A percentile compares a stretch with the other conserved stretches of the same genome.
Conservation (phyloP, 345 rosid genomes). For the Eucalyptus dawsonii region DNA sequence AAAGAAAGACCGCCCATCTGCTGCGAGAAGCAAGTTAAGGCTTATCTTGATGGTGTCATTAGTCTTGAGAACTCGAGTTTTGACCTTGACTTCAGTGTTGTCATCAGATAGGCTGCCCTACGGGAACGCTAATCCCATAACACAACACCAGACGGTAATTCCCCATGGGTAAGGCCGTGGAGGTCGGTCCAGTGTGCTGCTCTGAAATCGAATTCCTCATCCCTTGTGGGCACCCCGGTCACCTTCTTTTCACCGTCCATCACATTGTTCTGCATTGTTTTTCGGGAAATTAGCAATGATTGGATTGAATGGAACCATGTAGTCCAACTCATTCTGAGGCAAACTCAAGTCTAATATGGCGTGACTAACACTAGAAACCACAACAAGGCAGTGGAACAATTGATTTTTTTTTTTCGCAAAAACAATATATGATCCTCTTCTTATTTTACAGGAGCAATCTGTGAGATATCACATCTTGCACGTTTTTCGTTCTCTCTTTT, state of each 20-base stretch:
- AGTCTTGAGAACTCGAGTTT: conserved; percentile 27
- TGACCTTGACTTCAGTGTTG: conserved; percentile 17
- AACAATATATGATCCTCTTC: neutral
- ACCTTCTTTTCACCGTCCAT: conserved; percentile 29
- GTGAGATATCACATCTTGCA: neutral
- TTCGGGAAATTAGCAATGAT: neutral
- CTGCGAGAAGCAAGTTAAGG: conserved; percentile 64
- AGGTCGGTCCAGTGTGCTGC: too few relatives aligned
- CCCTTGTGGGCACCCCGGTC: conserved; percentile 3
- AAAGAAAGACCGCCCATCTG: conserved; percentile 66
- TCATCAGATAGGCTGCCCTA: conserved; percentile 37
- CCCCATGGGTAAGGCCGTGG: neutral
- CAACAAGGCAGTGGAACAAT: neutral
- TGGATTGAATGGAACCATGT: neutral
- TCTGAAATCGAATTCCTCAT: too few relatives aligned
- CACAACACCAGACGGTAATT: conserved; percentile 12
- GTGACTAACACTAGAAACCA: neutral
- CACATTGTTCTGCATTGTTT: conserved; percentile 26
- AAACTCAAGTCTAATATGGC: neutral
- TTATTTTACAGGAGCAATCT: neutral
- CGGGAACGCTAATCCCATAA: conserved; percentile 49
- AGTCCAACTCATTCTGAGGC: neutral
- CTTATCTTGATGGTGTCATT: conserved; percentile 27
- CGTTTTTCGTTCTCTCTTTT: neutral
- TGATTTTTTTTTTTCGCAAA: neutral